Evolutionary conservation across 768 basidiomycete species (phyloP).

Genomic region (Leccinum fibrillosum): DNA sequence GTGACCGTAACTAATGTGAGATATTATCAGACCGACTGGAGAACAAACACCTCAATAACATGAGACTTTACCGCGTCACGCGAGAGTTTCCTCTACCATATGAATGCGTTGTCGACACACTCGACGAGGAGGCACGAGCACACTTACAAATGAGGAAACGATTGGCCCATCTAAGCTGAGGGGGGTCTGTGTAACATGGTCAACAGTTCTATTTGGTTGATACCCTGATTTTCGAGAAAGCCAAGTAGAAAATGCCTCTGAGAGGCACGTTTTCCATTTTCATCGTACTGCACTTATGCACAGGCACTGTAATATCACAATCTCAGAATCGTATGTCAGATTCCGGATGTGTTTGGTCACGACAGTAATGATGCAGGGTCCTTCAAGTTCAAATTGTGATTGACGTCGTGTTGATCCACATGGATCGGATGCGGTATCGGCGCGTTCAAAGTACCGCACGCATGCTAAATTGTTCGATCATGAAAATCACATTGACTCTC

Average conservation of each 20-base stretch:
- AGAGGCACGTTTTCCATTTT: not conserved
- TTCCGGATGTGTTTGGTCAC: not conserved
- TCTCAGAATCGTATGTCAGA: not conserved
- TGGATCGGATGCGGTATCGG: not conserved
- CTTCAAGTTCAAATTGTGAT: not conserved
- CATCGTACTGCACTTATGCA: not conserved
- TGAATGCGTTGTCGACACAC: conserved; percentile 44
- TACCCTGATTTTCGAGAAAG: no score
- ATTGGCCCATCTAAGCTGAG: conserved; percentile 19
- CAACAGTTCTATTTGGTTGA: not conserved
- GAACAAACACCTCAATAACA: conserved; percentile 91
- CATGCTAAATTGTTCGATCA: not conserved
- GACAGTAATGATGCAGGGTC: not conserved
- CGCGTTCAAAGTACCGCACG: no score
- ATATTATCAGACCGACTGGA: conserved; percentile 68
- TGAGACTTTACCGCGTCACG: conserved; percentile 87
- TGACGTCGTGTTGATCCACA: not conserved
- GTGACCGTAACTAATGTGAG: not conserved
- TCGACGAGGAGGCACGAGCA: conserved; percentile 38
- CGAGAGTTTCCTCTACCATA: conserved; percentile 82
- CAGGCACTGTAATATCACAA: not conserved
- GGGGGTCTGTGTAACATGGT: not conserved
- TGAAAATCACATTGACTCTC: not conserved
- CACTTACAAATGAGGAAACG: conserved; percentile 14
- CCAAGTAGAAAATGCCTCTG: not conserved